Conservation (phyloP, 2,329 filamentous ascomycete genomes). For the Leptographium procerum region DNA sequence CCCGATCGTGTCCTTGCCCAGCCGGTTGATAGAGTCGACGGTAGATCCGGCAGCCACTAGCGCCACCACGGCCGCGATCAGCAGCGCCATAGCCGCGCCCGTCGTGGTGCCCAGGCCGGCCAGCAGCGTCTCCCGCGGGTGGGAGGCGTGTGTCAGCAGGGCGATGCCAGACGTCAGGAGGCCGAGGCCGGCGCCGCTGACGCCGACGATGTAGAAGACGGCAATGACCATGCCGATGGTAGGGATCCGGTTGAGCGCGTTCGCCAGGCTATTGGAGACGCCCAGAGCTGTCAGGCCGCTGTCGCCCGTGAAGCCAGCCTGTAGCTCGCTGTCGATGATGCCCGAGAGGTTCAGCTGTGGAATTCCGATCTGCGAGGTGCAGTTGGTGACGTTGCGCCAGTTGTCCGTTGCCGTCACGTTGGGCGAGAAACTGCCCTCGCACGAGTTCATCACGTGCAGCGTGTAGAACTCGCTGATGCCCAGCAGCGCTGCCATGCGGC, state of each 20-base stretch:
- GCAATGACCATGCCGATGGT: constrained; percentile 34
- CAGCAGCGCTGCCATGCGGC: constrained; percentile 16
- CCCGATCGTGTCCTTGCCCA: constrained; percentile 29
- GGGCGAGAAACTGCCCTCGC: constrained; percentile 19
- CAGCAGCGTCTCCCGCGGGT: constrained; percentile 15
- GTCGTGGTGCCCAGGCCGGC: constrained; percentile 26
- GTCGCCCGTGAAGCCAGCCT: constrained; percentile 22
- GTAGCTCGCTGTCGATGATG: constrained; percentile 33
- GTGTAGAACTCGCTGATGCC: constrained; percentile 23
- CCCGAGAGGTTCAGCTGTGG: constrained; percentile 30
- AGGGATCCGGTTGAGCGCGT: constrained; percentile 39
- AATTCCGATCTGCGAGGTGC: constrained; percentile 13
- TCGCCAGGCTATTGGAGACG: constrained; percentile 31
- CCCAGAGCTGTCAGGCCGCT: constrained; percentile 34
- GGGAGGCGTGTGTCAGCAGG: constrained; percentile 13
- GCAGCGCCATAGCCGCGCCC: constrained; percentile 20
- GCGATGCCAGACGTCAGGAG: constrained; percentile 30
- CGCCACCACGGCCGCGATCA: constrained; percentile 9
- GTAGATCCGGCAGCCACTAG: constrained; percentile 6
- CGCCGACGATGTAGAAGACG: constrained; percentile 35
- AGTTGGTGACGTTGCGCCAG: constrained; percentile 16
- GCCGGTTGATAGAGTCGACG: constrained; percentile 13
- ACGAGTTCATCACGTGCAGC: constrained; percentile 19
- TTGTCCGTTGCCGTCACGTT: constrained; percentile 14
- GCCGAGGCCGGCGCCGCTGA: constrained; percentile 29